Evolutionary conservation across 257 asterid genomes (phyloP).

Genomic region (Prunella vulgaris): DNA sequence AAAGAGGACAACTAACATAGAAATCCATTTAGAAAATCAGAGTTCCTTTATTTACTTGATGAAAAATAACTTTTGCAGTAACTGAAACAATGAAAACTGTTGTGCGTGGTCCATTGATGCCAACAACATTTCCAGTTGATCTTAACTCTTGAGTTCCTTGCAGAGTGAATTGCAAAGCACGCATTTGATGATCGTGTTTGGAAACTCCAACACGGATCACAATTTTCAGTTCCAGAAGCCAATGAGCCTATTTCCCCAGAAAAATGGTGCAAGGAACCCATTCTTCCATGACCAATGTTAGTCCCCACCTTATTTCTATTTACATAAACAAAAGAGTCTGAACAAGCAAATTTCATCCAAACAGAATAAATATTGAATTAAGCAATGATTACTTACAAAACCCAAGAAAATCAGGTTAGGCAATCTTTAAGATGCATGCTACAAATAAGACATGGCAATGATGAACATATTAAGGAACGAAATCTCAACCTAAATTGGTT

Average conservation of each 20-base stretch:
- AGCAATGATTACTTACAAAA: no score
- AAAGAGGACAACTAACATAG: not conserved
- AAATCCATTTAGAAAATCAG: not conserved
- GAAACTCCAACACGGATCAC: not conserved
- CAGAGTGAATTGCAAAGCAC: not conserved
- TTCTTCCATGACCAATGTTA: not conserved
- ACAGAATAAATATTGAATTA: no score
- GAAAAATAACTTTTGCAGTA: not conserved
- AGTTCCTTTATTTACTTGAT: not conserved
- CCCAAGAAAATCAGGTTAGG: not conserved
- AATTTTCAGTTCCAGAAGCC: no score
- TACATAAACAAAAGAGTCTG: not conserved
- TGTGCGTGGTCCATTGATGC: not conserved
- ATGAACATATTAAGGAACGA: not conserved
- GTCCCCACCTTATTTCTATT: not conserved
- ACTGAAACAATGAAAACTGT: not conserved
- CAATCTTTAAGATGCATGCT: not conserved
- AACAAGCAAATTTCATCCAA: not conserved
- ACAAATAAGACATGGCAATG: not conserved
- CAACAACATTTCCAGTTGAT: not conserved
- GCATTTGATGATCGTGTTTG: not conserved
- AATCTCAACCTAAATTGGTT: not conserved
- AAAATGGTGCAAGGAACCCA: not conserved
- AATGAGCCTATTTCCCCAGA: not conserved
- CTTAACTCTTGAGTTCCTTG: slow-evolving; percentile 3